phyloP scores from a whole-genome alignment of 768 basidiomycete genomes.

The Boletus rubropictus region DNA sequence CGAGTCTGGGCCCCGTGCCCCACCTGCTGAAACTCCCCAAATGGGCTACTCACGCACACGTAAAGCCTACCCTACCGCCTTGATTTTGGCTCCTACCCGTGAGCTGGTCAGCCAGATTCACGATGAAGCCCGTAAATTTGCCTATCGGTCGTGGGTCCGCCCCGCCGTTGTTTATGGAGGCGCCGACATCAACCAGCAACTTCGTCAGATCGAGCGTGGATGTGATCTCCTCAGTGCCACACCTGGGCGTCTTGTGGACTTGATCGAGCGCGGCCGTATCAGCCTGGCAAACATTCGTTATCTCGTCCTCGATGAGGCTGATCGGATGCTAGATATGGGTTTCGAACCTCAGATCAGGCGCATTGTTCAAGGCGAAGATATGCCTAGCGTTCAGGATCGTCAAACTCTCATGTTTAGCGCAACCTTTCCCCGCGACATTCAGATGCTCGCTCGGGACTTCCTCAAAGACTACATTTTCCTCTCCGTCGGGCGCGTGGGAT shows the following conservation, averaged over 20 bases:
- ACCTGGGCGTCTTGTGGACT: conserved; percentile 94
- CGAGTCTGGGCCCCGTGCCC: conserved; percentile 67
- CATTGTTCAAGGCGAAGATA: conserved; percentile 97
- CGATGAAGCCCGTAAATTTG: conserved; percentile 97
- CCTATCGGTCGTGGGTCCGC: conserved; percentile 98
- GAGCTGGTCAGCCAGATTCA: conserved; percentile 99
- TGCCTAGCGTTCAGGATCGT: conserved; percentile 87
- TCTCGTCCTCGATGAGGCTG: conserved; percentile 97
- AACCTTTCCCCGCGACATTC: conserved; percentile 98
- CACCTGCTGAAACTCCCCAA: conserved; percentile 49
- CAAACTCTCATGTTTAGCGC: conserved; percentile 99
- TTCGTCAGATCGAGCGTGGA: conserved; percentile 90
- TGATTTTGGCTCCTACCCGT: conserved; percentile 96
- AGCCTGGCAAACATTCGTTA: conserved; percentile 95
- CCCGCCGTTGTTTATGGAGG: conserved; percentile 99
- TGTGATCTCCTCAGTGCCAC: conserved; percentile 97
- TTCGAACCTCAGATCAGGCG: conserved; percentile 99
- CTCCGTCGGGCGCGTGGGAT: conserved; percentile 96
- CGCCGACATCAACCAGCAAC: conserved; percentile 94
- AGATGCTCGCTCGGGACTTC: conserved; percentile 93
- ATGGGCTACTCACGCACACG: conserved; percentile 59
- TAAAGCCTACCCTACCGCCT: conserved; percentile 95
- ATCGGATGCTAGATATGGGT: conserved; percentile 99
- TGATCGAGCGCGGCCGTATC: conserved; percentile 97
- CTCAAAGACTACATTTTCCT: conserved; percentile 99